Conservation (phyloP, 2,329 filamentous ascomycete genomes). For the Pseudogymnoascus sp. region DNA sequence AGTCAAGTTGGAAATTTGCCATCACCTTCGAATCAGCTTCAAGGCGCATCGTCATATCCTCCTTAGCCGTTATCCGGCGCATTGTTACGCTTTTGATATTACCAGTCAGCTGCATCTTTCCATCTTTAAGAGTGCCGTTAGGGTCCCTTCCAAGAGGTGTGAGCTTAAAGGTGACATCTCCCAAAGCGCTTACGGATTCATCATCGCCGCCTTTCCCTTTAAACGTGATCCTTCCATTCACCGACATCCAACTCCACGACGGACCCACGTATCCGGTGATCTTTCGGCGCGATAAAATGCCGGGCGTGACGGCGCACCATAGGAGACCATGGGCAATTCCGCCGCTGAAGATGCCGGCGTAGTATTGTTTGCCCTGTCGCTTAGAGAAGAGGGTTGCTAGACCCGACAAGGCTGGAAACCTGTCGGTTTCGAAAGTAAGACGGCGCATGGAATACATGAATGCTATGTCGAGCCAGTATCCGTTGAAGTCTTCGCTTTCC, state of each 20-base stretch:
- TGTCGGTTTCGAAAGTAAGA: conserved; percentile 2
- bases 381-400: not conserved
- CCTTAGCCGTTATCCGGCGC: not conserved
- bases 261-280: conserved; percentile 7
- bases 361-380: not conserved
- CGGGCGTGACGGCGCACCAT: not conserved
- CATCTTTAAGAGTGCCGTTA: conserved; percentile 9
- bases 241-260: conserved; percentile 12
- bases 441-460: conserved; percentile 4
- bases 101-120: conserved; percentile 9
- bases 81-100: conserved; percentile 6
- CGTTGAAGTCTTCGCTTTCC: not conserved
- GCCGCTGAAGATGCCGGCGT: not conserved
- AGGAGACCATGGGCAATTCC: not conserved
- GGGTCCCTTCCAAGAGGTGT: conserved; percentile 5
- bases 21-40: not conserved
- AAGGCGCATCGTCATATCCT: conserved; percentile 4
- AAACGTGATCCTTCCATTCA: conserved; percentile 9
- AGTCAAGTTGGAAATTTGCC: conserved; percentile 5
- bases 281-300: not conserved
- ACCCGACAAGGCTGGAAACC: conserved; percentile 7
- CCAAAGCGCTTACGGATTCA: conserved; percentile 1
- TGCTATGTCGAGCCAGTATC: conserved; percentile 12
- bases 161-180: conserved; percentile 9
- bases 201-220: not conserved